These are phyloP conservation scores for Stachybotrys chartarum DNA, from an alignment of 2,329 filamentous ascomycete genomes.

Conservation along the genomic window DNA sequence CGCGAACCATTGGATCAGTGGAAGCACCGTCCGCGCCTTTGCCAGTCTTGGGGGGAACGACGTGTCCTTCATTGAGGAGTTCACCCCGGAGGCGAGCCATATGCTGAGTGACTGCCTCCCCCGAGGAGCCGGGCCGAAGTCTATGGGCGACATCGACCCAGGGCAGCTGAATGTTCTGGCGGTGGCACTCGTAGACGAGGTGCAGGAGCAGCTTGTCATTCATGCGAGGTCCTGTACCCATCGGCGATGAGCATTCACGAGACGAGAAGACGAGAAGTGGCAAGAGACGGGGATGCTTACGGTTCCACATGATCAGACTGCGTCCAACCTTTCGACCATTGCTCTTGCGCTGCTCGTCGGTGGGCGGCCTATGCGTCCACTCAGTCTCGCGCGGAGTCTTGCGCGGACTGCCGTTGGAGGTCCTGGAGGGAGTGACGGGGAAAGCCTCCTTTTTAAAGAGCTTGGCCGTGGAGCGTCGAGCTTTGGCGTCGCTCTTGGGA, in stretches of 20 bases:
- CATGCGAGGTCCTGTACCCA: constrained; percentile 33
- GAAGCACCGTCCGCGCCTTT: constrained; percentile 13
- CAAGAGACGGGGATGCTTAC: constrained; percentile 20
- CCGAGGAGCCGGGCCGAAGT: constrained; percentile 32
- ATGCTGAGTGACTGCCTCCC: constrained; percentile 29
- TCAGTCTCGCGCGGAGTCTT: constrained; percentile 7
- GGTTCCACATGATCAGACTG: constrained; percentile 33
- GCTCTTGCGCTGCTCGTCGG: constrained; percentile 12
- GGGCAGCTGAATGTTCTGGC: constrained; percentile 24
- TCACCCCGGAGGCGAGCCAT: constrained; percentile 25
- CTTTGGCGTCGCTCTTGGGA: constrained; percentile 8
- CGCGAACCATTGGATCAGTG: constrained; percentile 20
- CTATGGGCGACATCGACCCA: constrained; percentile 33
- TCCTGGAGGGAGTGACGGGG: background rate
- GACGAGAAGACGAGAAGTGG: background rate
- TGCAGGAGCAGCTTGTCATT: constrained; percentile 35
- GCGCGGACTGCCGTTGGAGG: constrained; percentile 1
- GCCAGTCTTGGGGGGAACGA: constrained; percentile 28
- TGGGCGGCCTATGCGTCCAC: constrained; percentile 17
- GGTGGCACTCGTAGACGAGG: constrained; percentile 30
- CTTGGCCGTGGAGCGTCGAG: constrained; percentile 5
- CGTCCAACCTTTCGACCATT: constrained; percentile 26
- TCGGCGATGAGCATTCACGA: background rate
- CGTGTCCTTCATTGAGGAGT: constrained; percentile 30
- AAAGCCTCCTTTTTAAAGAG: background rate